Conservation (phyloP, 352 stramenopile genomes). For the Peronosclerospora sorghi region DNA sequence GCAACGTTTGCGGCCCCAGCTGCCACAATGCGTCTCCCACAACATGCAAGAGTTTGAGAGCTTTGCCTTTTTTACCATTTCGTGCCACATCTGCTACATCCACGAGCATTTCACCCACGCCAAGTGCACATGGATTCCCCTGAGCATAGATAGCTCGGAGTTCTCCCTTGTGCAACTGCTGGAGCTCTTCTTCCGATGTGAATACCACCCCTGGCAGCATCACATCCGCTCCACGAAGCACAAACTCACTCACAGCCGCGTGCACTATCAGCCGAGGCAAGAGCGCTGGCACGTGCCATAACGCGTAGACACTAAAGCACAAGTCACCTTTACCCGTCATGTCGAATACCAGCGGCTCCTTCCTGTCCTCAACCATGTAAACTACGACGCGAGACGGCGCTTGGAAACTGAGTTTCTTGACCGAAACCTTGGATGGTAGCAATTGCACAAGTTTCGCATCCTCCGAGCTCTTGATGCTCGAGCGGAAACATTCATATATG, state of each 20-base stretch:
- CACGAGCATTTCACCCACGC: slow-evolving; percentile 64
- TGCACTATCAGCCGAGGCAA: slow-evolving; percentile 57
- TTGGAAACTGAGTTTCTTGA: slow-evolving; percentile 75
- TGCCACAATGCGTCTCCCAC: slow-evolving; percentile 71
- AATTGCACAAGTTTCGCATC: slow-evolving; percentile 29
- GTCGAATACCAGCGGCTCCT: slow-evolving; percentile 67
- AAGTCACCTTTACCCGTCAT: slow-evolving; percentile 56
- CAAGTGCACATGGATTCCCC: slow-evolving; percentile 68
- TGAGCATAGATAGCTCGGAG: slow-evolving; percentile 55
- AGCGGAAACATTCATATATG: slow-evolving; percentile 23
- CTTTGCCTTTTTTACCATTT: slow-evolving; percentile 54
- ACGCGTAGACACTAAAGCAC: slow-evolving; percentile 52
- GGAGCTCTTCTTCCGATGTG: slow-evolving; percentile 33
- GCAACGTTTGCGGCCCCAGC: slow-evolving; percentile 51
- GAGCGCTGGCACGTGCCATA: slow-evolving; percentile 42
- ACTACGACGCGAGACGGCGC: slow-evolving; percentile 62
- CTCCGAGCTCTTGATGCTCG: slow-evolving; percentile 20
- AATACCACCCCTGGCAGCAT: slow-evolving; percentile 80
- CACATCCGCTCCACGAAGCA: slow-evolving; percentile 68
- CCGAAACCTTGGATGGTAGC: slow-evolving; percentile 31
- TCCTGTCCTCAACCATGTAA: slow-evolving; percentile 42
- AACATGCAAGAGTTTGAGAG: slow-evolving; percentile 54
- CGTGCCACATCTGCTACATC: slow-evolving; percentile 42
- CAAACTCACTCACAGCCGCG: slow-evolving; percentile 69
- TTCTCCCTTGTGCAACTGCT: slow-evolving; percentile 50